Conservation (phyloP, 2,329 filamentous ascomycete species). For the Xylariomycetidae sp. region DNA sequence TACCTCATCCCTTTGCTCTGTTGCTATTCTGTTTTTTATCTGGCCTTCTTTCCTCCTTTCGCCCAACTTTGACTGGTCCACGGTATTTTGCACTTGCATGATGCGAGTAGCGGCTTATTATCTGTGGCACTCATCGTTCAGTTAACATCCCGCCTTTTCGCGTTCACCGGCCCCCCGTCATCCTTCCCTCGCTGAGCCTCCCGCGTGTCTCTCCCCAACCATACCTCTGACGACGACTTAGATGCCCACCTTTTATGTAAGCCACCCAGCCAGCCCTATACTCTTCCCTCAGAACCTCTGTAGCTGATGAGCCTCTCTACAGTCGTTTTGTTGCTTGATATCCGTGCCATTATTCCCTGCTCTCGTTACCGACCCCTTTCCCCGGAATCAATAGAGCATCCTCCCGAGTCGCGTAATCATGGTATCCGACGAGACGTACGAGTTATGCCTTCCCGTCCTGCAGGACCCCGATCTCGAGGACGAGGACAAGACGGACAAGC, state of each 20-base stretch:
- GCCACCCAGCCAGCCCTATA: no score
- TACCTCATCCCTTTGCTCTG: no score
- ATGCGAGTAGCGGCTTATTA: slow-evolving; percentile 26
- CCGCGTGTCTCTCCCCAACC: slow-evolving; percentile 7
- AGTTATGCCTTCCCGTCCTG: slow-evolving; percentile 83
- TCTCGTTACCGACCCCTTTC: slow-evolving; percentile 4
- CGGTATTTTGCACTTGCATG: slow-evolving; percentile 26
- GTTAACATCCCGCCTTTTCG: slow-evolving; percentile 20
- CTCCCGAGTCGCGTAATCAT: slow-evolving; percentile 47
- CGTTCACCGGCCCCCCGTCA: no score
- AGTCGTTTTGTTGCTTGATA: no score
- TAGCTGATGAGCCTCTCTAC: no score
- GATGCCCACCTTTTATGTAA: no score
- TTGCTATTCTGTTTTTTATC: slow-evolving; percentile 2
- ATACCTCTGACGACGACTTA: slow-evolving; percentile 5
- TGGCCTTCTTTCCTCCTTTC: slow-evolving; percentile 1
- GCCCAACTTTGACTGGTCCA: no score
- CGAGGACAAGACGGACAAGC: slow-evolving; percentile 89
- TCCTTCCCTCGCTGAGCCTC: slow-evolving; percentile 6
- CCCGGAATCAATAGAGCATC: slow-evolving; percentile 6
- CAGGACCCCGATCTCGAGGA: slow-evolving; percentile 80
- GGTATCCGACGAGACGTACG: slow-evolving; percentile 90
- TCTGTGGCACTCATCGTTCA: slow-evolving; percentile 26
- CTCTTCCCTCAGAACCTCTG: no score
- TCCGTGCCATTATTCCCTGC: no score